Evolutionary conservation across 352 stramenopile species (phyloP).

Genomic region (Globisporangium middletonii): DNA sequence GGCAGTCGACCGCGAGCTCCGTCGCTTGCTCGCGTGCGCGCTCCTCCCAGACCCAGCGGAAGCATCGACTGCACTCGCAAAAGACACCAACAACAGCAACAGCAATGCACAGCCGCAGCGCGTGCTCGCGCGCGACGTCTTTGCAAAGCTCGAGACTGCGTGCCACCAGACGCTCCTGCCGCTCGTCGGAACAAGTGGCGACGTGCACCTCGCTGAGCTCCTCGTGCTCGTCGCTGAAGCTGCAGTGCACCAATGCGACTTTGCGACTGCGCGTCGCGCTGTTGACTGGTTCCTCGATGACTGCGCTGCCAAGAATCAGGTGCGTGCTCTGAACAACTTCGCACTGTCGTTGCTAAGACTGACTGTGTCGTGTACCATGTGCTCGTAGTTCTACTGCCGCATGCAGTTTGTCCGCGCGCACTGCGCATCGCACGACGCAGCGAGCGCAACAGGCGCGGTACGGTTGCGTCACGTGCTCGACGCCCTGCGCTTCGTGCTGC

Average conservation of each 20-base stretch:
- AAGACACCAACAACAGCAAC: too few relatives aligned
- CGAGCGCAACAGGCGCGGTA: conserved; percentile 26
- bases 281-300: conserved; percentile 73
- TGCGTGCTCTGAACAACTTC: conserved; percentile 11
- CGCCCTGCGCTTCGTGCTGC: conserved; percentile 68
- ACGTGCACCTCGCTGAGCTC: conserved; percentile 57
- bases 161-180: conserved; percentile 34
- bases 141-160: conserved; percentile 23
- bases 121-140: conserved; percentile 29
- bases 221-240: conserved; percentile 73
- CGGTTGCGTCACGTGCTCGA: conserved; percentile 55
- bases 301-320: conserved; percentile 66
- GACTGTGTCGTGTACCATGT: not conserved
- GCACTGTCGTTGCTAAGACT: not conserved
- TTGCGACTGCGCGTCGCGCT: conserved; percentile 41
- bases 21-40: conserved; percentile 39
- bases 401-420: conserved; percentile 77
- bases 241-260: conserved; percentile 59
- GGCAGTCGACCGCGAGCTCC: conserved; percentile 48
- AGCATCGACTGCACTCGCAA: too few relatives aligned
- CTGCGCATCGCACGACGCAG: conserved; percentile 39
- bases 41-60: conserved; percentile 22
- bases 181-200: conserved; percentile 9
- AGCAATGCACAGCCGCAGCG: conserved; percentile 3
- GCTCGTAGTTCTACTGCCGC: conserved; percentile 79